These are phyloP conservation scores for Arachnomyces sp. DNA, from an alignment of 2,329 filamentous ascomycete genomes.

Conservation along the genomic window DNA sequence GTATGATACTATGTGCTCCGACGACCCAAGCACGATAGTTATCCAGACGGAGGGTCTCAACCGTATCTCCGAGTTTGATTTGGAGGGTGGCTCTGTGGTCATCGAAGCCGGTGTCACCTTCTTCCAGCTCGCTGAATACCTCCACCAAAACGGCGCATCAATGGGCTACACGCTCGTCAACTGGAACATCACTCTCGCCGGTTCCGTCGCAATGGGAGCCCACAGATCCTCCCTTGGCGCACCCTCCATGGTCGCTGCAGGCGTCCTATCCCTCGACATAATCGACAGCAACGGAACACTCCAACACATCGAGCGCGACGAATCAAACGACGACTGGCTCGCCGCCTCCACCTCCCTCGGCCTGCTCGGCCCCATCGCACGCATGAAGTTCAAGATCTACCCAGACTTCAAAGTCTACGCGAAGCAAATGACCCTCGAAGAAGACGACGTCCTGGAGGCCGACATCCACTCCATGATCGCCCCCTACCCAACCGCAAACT, in stretches of 20 bases:
- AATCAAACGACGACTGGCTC: constrained; percentile 42
- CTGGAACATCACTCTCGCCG: constrained; percentile 47
- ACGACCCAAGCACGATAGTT: constrained; percentile 40
- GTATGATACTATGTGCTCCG: constrained; percentile 48
- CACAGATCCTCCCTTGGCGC: constrained; percentile 43
- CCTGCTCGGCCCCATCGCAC: constrained; percentile 40
- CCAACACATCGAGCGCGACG: constrained; percentile 34
- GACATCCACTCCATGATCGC: constrained; percentile 44
- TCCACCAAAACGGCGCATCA: constrained; percentile 39
- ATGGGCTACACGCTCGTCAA: constrained; percentile 46
- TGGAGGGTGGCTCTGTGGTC: constrained; percentile 38
- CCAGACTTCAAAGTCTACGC: constrained; percentile 46
- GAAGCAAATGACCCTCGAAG: constrained; percentile 41
- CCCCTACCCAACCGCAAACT: constrained; percentile 45
- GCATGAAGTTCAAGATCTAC: constrained; percentile 44
- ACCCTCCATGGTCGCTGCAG: constrained; percentile 44
- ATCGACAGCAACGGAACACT: constrained; percentile 41
- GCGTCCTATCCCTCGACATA: constrained; percentile 42
- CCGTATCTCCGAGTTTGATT: constrained; percentile 37
- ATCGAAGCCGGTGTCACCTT: constrained; percentile 47
- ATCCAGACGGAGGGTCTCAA: constrained; percentile 9
- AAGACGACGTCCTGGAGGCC: constrained; percentile 42
- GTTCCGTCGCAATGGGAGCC: constrained; percentile 46
- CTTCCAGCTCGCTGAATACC: constrained; percentile 40
- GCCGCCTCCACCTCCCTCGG: constrained; percentile 45